Conservation (phyloP, 2,329 filamentous ascomycete genomes). For the Incumbomyces delicatus region DNA sequence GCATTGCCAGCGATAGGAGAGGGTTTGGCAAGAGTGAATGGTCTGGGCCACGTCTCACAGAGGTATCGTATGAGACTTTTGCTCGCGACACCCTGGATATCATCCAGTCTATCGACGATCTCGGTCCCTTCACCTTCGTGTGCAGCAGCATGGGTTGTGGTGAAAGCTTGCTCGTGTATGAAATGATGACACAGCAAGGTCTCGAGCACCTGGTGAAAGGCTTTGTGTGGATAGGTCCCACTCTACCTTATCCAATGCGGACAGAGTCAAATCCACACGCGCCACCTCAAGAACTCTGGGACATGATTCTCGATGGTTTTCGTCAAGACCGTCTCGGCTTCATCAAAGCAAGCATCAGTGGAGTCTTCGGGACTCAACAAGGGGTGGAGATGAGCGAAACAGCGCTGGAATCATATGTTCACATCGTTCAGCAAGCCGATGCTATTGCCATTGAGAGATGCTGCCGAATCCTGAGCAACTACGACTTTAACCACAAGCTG, state of each 20-base stretch:
- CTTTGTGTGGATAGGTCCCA: constrained; percentile 22
- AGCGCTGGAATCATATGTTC: constrained; percentile 17
- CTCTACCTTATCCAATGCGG: constrained; percentile 19
- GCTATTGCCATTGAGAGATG: constrained; percentile 23
- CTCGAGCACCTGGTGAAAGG: constrained; percentile 14
- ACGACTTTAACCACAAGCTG: constrained; percentile 21
- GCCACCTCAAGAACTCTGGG: constrained; percentile 20
- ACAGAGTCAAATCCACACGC: constrained; percentile 20
- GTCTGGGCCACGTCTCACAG: constrained; percentile 14
- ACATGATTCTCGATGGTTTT: constrained; percentile 21
- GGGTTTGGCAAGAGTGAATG: constrained; percentile 26
- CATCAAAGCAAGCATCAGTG: constrained; percentile 15
- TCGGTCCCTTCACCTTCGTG: constrained; percentile 21
- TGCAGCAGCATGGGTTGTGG: constrained; percentile 25
- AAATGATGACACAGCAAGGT: constrained; percentile 9
- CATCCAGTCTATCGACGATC: constrained; percentile 16
- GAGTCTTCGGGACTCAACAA: constrained; percentile 19
- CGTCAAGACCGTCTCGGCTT: constrained; percentile 19
- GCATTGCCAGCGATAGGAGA: constrained; percentile 24
- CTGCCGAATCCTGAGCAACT: constrained; percentile 21
- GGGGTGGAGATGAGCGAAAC: constrained; percentile 13
- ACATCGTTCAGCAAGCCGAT: constrained; percentile 22
- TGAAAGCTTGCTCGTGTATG: constrained; percentile 22
- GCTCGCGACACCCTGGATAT: constrained; percentile 22
- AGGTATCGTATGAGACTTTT: constrained; percentile 24